Evolutionary conservation across 1,284 basidiomycete genomes (phyloP).

Genomic region (Leccinum fuscescens): DNA sequence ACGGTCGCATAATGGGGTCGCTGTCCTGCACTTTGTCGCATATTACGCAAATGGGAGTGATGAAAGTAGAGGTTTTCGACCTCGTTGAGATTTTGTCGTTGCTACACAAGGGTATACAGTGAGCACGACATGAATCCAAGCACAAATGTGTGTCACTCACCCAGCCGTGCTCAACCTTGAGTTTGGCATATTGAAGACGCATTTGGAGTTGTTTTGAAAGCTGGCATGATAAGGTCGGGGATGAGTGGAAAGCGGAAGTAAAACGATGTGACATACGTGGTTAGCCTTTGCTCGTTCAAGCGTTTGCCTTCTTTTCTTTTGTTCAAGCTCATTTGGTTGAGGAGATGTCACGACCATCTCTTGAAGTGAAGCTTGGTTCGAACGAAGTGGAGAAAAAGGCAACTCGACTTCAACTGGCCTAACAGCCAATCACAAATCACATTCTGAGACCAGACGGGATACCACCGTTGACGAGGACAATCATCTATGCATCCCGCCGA

Average conservation of each 20-base stretch:
- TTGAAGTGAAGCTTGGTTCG: slow-evolving; percentile 10
- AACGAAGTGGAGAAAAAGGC: neutral
- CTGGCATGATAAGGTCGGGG: slow-evolving; percentile 35
- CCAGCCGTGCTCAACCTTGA: slow-evolving; percentile 81
- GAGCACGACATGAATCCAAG: slow-evolving; percentile 4
- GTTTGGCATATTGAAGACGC: slow-evolving; percentile 70
- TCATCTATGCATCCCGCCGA: neutral
- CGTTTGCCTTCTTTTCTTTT: slow-evolving; percentile 47
- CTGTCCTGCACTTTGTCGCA: slow-evolving; percentile 13
- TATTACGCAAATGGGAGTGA: slow-evolving; percentile 47
- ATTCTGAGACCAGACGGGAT: too few relatives aligned
- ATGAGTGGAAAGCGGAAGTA: neutral
- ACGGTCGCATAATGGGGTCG: slow-evolving; percentile 10
- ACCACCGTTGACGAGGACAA: neutral
- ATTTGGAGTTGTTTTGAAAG: slow-evolving; percentile 71
- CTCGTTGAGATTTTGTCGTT: slow-evolving; percentile 72
- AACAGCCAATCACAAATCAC: neutral
- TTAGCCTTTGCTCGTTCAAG: slow-evolving; percentile 60
- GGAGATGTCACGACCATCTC: slow-evolving; percentile 25
- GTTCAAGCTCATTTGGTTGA: slow-evolving; percentile 33
- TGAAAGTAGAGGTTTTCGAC: slow-evolving; percentile 78
- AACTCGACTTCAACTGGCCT: neutral
- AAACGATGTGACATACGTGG: slow-evolving; percentile 46
- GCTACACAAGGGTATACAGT: slow-evolving; percentile 37
- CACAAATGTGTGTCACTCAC: slow-evolving; percentile 41